Conservation (phyloP, 2,329 filamentous ascomycete species). For the Trichoderma semiorbis region DNA sequence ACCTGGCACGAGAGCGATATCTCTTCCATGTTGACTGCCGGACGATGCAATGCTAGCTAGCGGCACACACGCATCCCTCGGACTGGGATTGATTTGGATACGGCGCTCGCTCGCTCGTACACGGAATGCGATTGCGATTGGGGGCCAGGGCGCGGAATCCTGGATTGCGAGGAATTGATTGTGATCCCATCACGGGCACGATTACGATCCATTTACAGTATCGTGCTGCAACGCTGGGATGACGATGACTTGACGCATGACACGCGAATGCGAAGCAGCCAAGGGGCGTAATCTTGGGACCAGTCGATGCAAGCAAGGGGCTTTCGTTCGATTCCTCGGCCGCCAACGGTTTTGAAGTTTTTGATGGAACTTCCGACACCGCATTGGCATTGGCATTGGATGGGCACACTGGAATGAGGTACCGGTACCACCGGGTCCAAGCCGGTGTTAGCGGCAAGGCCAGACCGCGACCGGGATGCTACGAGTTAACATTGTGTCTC, state of each 20-base stretch:
- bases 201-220: not conserved
- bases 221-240: not conserved
- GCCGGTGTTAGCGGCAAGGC: conserved; percentile 7
- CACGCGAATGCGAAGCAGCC: not conserved
- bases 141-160: not conserved
- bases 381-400: not conserved
- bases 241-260: not conserved
- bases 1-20: not conserved
- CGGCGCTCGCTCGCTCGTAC: not conserved
- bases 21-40: not conserved
- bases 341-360: not conserved
- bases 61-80: not conserved
- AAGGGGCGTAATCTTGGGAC: not conserved
- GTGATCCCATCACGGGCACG: not conserved
- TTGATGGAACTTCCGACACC: conserved; percentile 1
- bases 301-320: not conserved
- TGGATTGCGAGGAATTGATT: not conserved
- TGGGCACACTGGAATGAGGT: conserved; percentile 14
- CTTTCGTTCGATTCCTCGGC: not conserved
- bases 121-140: not conserved
- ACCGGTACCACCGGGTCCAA: conserved; percentile 14
- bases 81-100: not conserved
- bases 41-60: not conserved
- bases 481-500: conserved; percentile 9
- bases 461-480: conserved; percentile 15